Percentiles rank a stretch among this genome's conserved stretches.
Evolutionary conservation across 169 alveolate species (phyloP).

Genomic region (Cryptosporidium tyzzeri): DNA sequence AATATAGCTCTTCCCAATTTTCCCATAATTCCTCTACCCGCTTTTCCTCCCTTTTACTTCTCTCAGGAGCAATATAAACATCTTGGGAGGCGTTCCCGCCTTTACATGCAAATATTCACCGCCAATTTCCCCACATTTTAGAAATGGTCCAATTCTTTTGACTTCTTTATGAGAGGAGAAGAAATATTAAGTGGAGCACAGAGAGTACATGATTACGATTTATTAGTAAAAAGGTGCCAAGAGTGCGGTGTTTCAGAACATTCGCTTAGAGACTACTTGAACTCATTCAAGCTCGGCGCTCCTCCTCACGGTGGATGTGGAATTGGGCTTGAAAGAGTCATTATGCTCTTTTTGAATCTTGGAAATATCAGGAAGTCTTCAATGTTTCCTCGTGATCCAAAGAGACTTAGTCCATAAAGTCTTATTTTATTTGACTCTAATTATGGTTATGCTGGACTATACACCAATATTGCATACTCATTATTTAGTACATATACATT

Average conservation of each 20-base stretch:
- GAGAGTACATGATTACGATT: slow-evolving; percentile 97
- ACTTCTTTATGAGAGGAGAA: slow-evolving; percentile 99
- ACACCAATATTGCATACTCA: not conserved
- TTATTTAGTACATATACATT: not conserved
- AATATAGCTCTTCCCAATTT: not conserved
- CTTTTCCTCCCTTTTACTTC: not conserved
- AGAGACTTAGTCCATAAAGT: slow-evolving; percentile 94
- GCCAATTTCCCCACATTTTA: slow-evolving; percentile 39
- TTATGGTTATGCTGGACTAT: not conserved
- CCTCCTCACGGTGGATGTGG: slow-evolving; percentile 99
- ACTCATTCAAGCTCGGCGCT: slow-evolving; percentile 96
- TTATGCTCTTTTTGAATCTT: slow-evolving; percentile 94
- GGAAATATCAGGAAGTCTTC: slow-evolving; percentile 97
- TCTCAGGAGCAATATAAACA: not conserved
- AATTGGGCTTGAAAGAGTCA: slow-evolving; percentile 99
- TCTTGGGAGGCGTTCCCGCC: not conserved
- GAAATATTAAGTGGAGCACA: slow-evolving; percentile 99
- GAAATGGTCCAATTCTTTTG: slow-evolving; percentile 94
- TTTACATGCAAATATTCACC: not conserved
- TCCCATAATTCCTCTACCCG: not conserved
- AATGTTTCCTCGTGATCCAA: slow-evolving; percentile 99
- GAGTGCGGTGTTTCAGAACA: slow-evolving; percentile 77
- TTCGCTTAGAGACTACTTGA: slow-evolving; percentile 87
- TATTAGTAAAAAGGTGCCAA: slow-evolving; percentile 84
- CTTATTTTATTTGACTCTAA: not conserved